These are phyloP conservation scores for Beverwykella pulmonaria DNA, from an alignment of 495 filamentous ascomycete species.

Conservation along the genomic window DNA sequence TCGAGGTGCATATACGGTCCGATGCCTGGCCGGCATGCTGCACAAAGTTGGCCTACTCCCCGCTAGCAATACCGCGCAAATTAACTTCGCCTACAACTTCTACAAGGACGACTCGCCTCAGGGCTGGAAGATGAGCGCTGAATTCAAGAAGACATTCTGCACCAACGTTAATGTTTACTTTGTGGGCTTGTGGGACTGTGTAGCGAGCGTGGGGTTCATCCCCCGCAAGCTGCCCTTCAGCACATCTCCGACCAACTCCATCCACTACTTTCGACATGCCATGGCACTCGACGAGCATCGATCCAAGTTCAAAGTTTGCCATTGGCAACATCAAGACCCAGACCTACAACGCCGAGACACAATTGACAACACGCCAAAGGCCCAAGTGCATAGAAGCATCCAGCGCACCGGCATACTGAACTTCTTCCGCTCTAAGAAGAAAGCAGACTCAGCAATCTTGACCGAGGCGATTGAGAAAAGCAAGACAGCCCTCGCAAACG, in stretches of 20 bases:
- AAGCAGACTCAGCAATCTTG: neutral
- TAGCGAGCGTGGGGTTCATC: constrained; percentile 49
- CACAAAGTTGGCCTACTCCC: constrained; percentile 48
- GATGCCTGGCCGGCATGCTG: constrained; percentile 46
- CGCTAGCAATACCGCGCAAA: constrained; percentile 42
- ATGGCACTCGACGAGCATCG: constrained; percentile 49
- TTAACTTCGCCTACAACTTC: constrained; percentile 49
- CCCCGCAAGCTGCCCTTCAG: constrained; percentile 47
- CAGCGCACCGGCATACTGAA: neutral
- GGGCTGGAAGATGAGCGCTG: constrained; percentile 44
- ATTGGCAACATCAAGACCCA: constrained; percentile 40
- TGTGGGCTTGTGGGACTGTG: constrained; percentile 49
- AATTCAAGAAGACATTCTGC: constrained; percentile 51
- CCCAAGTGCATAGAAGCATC: neutral
- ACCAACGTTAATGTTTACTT: constrained; percentile 48
- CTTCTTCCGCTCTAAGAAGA: neutral
- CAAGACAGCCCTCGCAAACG: neutral
- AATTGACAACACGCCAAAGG: constrained; percentile 10
- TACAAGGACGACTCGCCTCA: constrained; percentile 47
- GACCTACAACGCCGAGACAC: neutral
- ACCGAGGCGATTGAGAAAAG: neutral
- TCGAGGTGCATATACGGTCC: constrained; percentile 48
- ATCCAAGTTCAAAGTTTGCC: constrained; percentile 48
- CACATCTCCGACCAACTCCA: constrained; percentile 44
- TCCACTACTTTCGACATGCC: constrained; percentile 47